phyloP scores from a whole-genome alignment of 2,329 filamentous ascomycete genomes.

The Exophiala lecanii-corni region DNA sequence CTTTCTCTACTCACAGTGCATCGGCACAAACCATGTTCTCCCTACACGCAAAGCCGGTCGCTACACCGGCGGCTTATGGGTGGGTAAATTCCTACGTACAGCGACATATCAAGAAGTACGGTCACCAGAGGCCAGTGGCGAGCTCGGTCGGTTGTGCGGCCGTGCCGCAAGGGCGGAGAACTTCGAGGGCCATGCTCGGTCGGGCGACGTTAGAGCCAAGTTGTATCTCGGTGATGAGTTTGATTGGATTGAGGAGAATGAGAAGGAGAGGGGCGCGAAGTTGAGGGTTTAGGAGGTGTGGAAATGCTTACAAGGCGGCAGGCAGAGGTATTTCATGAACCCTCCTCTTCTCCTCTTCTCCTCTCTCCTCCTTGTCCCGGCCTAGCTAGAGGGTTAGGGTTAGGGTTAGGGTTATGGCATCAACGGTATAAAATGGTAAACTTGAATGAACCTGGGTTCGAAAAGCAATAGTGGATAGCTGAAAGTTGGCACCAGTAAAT shows the following conservation, averaged over 20 bases:
- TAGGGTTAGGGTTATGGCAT: no score
- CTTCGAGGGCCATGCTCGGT: conserved; percentile 52
- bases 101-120: conserved; percentile 52
- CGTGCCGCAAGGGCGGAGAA: conserved; percentile 47
- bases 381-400: no score
- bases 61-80: conserved; percentile 52
- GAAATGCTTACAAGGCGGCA: no score
- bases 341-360: no score
- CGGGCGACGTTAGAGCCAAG: conserved; percentile 46
- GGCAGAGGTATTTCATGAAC: no score
- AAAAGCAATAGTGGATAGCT: no score
- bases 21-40: conserved; percentile 53
- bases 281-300: neutral
- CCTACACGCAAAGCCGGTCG: conserved; percentile 46
- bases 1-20: no score
- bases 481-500: no score
- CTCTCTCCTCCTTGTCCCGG: no score
- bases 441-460: no score
- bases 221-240: conserved; percentile 40
- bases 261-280: neutral
- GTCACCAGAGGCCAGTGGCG: conserved; percentile 40
- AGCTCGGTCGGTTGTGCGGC: conserved; percentile 47
- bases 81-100: conserved; percentile 50
- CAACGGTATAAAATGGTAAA: no score
- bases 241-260: conserved; percentile 33